These are phyloP conservation scores for Monilinia fructigena DNA, from an alignment of 2,329 filamentous ascomycete genomes.

Conservation along the genomic window DNA sequence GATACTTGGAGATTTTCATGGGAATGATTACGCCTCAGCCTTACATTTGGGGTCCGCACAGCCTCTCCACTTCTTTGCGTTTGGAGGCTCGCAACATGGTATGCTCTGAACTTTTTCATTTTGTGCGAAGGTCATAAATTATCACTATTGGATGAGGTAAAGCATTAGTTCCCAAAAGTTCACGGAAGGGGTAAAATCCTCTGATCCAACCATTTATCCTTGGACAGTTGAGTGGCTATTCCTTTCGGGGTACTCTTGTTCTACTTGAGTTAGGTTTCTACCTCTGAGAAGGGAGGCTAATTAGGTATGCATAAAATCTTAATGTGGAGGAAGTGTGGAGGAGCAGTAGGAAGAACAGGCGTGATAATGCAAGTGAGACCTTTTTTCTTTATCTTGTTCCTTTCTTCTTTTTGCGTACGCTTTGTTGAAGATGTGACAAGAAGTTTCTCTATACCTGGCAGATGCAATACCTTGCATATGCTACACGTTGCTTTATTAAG, in stretches of 20 bases:
- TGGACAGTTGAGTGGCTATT: constrained; percentile 17
- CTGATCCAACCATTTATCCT: constrained; percentile 8
- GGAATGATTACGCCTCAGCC: not conserved
- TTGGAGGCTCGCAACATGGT: not conserved
- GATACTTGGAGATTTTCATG: not conserved
- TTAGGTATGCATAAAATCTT: not conserved
- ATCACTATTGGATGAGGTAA: not conserved
- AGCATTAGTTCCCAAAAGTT: constrained; percentile 3
- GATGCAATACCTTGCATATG: not conserved
- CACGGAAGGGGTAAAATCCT: not conserved
- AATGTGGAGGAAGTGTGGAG: not conserved
- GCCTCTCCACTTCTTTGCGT: not conserved
- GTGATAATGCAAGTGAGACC: constrained; percentile 5
- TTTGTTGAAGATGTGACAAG: constrained; percentile 4
- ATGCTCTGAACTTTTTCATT: not conserved
- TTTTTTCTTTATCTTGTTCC: not conserved
- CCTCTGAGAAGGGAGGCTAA: not conserved
- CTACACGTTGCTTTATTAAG: not conserved
- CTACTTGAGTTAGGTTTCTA: not conserved
- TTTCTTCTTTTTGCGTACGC: not conserved
- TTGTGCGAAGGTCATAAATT: not conserved
- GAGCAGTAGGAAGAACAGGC: not conserved
- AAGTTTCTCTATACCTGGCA: not conserved
- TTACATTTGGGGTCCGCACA: constrained; percentile 10
- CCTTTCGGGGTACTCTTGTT: not conserved